Conservation (phyloP, 1,139 yeast genomes). For the Yamadazyma diospyri region DNA sequence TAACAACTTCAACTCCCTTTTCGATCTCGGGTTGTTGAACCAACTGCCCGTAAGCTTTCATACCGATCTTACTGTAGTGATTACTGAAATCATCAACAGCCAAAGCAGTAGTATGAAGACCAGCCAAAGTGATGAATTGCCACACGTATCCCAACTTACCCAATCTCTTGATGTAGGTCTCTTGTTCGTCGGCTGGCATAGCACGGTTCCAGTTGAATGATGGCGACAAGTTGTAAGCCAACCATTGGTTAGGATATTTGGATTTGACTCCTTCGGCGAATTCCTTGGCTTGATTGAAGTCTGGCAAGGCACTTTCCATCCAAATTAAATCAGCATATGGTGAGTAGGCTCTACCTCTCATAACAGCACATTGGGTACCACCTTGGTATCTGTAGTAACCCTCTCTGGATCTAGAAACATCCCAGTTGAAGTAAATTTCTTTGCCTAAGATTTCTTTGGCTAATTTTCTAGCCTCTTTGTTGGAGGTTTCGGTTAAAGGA, state of each 20-base stretch:
- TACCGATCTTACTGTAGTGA: slow-evolving; percentile 76
- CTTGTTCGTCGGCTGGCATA: slow-evolving; percentile 83
- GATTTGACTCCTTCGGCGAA: slow-evolving; percentile 89
- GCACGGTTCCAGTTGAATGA: slow-evolving; percentile 98
- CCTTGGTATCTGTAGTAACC: slow-evolving; percentile 97
- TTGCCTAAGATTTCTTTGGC: slow-evolving; percentile 78
- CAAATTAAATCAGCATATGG: slow-evolving; percentile 95
- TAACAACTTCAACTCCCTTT: slow-evolving; percentile 88
- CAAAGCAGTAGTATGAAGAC: slow-evolving; percentile 92
- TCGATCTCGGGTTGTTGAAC: slow-evolving; percentile 90
- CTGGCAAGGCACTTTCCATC: slow-evolving; percentile 99
- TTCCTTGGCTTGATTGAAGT: slow-evolving; percentile 88
- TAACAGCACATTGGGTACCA: slow-evolving; percentile 96
- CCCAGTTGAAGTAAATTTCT: slow-evolving; percentile 94
- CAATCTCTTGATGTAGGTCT: slow-evolving; percentile 83
- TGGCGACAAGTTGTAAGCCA: slow-evolving; percentile 93
- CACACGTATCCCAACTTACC: slow-evolving; percentile 91
- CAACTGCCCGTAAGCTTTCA: slow-evolving; percentile 90
- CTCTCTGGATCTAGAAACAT: slow-evolving; percentile 91
- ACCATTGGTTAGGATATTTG: slow-evolving; percentile 85
- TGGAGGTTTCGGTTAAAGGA: slow-evolving; percentile 72
- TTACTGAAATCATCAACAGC: slow-evolving; percentile 85
- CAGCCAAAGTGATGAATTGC: slow-evolving; percentile 98
- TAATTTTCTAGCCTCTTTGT: slow-evolving; percentile 74
- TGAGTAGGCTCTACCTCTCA: slow-evolving; percentile 94